A percentile compares a stretch with the other conserved stretches of the same genome.
These are phyloP conservation scores for Tieghemiomyces parasiticus DNA, from an alignment of 192 early-diverging fungal species.

Conservation along the genomic window DNA sequence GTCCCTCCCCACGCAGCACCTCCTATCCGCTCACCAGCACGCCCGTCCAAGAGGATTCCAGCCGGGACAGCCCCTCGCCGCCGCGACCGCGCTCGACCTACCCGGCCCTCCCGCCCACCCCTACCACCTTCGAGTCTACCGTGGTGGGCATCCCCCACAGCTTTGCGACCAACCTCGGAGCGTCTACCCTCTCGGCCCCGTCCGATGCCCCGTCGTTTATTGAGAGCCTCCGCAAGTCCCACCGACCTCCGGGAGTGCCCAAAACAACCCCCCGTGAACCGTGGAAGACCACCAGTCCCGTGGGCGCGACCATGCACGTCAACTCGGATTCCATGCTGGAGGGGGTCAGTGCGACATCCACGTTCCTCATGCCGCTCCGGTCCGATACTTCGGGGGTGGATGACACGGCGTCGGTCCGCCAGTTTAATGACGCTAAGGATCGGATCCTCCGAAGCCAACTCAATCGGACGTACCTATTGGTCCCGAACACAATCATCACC, in stretches of 20 bases:
- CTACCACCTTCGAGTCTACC: constrained; percentile 7
- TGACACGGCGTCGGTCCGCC: not conserved
- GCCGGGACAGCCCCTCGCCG: not conserved
- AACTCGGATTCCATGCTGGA: too few species aligned
- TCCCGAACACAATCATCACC: not conserved
- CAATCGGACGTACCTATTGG: not conserved
- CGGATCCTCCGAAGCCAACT: not conserved
- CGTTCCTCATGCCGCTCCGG: too few species aligned
- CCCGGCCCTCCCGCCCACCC: constrained; percentile 8
- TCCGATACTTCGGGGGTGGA: too few species aligned
- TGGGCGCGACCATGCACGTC: too few species aligned
- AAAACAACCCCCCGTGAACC: too few species aligned
- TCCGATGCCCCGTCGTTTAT: too few species aligned
- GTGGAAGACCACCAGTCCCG: too few species aligned
- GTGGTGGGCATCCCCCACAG: constrained; percentile 9
- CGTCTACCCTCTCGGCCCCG: not conserved
- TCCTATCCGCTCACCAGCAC: constrained; percentile 11
- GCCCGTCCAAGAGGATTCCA: constrained; percentile 5
- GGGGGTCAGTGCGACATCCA: too few species aligned
- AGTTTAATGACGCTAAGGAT: not conserved
- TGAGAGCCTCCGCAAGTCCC: too few species aligned
- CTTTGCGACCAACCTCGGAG: constrained; percentile 7
- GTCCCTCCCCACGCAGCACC: too few species aligned
- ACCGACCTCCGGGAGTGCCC: too few species aligned
- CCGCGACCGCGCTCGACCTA: not conserved